Evolutionary conservation across 331 rosid genomes (phyloP), one percentile per base, ranked within the genome.

Genomic region (Ulmus americana): DNA sequence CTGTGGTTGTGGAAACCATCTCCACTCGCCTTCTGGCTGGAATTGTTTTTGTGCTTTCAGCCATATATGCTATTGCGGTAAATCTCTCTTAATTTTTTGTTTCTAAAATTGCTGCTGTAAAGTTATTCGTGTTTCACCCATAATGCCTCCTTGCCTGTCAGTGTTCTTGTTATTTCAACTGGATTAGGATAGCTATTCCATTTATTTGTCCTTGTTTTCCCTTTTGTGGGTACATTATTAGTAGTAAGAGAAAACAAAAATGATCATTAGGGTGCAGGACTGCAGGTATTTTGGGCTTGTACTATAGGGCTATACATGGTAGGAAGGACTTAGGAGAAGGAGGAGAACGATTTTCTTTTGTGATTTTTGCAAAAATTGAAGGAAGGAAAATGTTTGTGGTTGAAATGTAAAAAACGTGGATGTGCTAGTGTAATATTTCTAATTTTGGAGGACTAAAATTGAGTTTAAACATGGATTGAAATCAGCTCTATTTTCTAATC

Each of bases 1-100:
- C 95, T 58, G 97, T 82, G 64, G 83, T 92, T 52, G 98, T 92
- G 79, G 98, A 92, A 82, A 86, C 95, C 70, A 85, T 92, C 81
- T 92, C 98, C 11, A 76, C 95, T 18, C 96, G 98, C 39, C 81
- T 92, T 45, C 74, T 92, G 74, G 87, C 59, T 63, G 96, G 96
- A 77, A 86, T 92, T 68, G 69, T 77, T 47, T 83, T 92, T 43
- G 95, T 92, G 59, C 69, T 92, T 63, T 86, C 98, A 41, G 96
- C 96, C 39, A 40, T 87, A 56, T 92, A 85, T 74, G 87, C 97
- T 65, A 85, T 92, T 77, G 88, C 70, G 88, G 96, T 91, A 18
- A 11, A 70, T 71, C 49, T 14, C 44, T 55, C 9, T 56, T 42
- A 7, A 13, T 72, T 68, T 38, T 8, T 2, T 65, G 9, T 7